Evolutionary conservation across 2,329 filamentous ascomycete species (phyloP).

Genomic region (Stemphylium beticola): DNA sequence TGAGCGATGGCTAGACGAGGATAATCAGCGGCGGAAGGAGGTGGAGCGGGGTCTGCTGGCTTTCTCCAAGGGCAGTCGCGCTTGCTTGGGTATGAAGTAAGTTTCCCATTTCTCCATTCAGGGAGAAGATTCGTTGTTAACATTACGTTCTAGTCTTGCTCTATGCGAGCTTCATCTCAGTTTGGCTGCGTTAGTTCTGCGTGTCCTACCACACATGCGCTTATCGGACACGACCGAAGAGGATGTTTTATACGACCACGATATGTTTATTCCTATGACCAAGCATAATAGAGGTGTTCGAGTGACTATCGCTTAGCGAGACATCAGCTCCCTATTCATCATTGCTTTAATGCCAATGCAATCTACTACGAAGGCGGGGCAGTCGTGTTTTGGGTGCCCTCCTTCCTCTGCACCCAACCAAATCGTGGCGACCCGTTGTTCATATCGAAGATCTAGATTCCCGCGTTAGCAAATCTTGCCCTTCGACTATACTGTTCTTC

Average conservation of each 20-base stretch:
- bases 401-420: conserved; percentile 31
- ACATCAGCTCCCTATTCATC: too few species aligned
- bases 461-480: background rate
- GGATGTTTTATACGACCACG: conserved; percentile 32
- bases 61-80: conserved; percentile 41
- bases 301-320: conserved; percentile 18
- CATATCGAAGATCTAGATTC: conserved; percentile 28
- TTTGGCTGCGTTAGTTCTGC: conserved; percentile 27
- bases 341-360: background rate
- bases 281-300: conserved; percentile 31
- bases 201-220: conserved; percentile 33
- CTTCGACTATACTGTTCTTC: background rate
- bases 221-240: conserved; percentile 28
- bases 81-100: conserved; percentile 45
- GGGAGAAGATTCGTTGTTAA: background rate
- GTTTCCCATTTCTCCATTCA: conserved; percentile 3
- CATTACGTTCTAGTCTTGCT: conserved; percentile 21
- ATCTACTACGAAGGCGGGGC: conserved; percentile 21
- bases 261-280: conserved; percentile 37
- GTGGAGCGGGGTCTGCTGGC: conserved; percentile 38
- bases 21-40: conserved; percentile 29
- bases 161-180: conserved; percentile 31
- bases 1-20: conserved; percentile 39
- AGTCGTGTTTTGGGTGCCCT: conserved; percentile 23
- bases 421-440: conserved; percentile 27